Evolutionary conservation across 441 rosid species (phyloP), one percentile per base, ranked within the genome.

Genomic region (Manihot esculenta): DNA sequence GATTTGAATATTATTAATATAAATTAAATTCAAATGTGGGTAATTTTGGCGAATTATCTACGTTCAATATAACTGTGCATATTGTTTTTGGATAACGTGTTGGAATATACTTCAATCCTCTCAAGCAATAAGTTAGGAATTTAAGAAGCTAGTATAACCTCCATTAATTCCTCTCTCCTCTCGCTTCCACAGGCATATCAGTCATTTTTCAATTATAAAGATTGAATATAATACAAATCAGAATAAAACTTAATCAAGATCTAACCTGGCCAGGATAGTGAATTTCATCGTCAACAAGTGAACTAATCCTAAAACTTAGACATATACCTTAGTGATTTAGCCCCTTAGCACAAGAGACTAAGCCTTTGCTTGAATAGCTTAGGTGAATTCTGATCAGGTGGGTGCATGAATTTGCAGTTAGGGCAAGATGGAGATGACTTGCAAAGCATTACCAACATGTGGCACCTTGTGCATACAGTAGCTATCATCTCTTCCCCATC

Each of bases 391-490:
- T 84, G 94, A 54, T 85, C 88, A 10, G 78, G 83, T 56, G 94
- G 87, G 81, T 91, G 93, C 86, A 91, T 75, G 84, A 89, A 93
- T 75, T 93, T 93, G 89, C 98, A 93, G 79, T 87, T 93, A 50
- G 97, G 98, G 69, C 98, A 93, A 2, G 87, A 78, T 24, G 92
- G 98, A 51, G 90, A 81, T 30, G 94, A 85, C 78, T 82, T 83
- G 82, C 84, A 86, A 3, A 93, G 79, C 93, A 93, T 89, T 72
- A 93, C 97, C 79, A 93, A 65, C 97, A 93, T 85, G 77, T 93
- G 93, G 55, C 98, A 91, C 74, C 78, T 78, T 71, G 75, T 80
- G 79, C 98, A 93, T 27, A 87, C 96, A 10, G 80, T 87, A 17
- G 98, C 88, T 51, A 91, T 82, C 98, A 89, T 89, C 76, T 87